A percentile compares a stretch with the other conserved stretches of the same genome.
phyloP scores from a whole-genome alignment of 441 rosid genomes.

The Euphorbia celastroides region DNA sequence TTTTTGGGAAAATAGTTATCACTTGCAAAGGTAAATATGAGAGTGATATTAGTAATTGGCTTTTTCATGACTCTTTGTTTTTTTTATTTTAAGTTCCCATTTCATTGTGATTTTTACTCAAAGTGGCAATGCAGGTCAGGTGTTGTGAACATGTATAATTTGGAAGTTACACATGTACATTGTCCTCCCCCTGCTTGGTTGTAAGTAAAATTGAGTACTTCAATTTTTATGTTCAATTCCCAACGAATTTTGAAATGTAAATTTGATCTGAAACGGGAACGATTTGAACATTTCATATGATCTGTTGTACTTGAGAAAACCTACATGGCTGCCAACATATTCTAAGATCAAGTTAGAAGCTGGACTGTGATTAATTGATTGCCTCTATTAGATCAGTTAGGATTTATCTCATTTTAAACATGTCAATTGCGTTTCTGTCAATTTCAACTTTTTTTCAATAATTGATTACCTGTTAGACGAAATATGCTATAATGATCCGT shows the following conservation, averaged over 20 bases:
- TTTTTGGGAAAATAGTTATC: not conserved
- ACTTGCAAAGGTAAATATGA: not conserved
- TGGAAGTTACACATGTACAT: conserved; percentile 78
- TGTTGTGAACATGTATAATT: conserved; percentile 58
- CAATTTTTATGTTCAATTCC: not conserved
- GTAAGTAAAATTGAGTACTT: conserved; percentile 47
- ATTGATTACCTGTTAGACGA: too few relatives aligned
- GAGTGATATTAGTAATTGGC: not conserved
- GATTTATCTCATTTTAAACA: too few relatives aligned
- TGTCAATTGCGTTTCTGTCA: too few relatives aligned
- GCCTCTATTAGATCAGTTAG: too few relatives aligned
- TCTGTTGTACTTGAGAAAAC: conserved; percentile 54
- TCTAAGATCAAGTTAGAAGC: too few relatives aligned
- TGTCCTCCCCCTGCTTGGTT: conserved; percentile 99
- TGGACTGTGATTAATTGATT: too few relatives aligned
- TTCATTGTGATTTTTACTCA: not conserved
- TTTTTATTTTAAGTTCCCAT: not conserved
- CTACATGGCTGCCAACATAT: conserved; percentile 82
- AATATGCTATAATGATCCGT: too few relatives aligned
- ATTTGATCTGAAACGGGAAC: conserved; percentile 38
- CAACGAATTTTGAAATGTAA: conserved; percentile 7
- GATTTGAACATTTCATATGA: conserved; percentile 39
- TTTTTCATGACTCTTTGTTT: not conserved
- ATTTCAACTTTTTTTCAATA: too few relatives aligned
- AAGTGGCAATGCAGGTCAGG: conserved; percentile 67